Base-by-base conservation (phyloP, 441 rosid genomes). In the Lagerstroemia fauriei region DNA sequence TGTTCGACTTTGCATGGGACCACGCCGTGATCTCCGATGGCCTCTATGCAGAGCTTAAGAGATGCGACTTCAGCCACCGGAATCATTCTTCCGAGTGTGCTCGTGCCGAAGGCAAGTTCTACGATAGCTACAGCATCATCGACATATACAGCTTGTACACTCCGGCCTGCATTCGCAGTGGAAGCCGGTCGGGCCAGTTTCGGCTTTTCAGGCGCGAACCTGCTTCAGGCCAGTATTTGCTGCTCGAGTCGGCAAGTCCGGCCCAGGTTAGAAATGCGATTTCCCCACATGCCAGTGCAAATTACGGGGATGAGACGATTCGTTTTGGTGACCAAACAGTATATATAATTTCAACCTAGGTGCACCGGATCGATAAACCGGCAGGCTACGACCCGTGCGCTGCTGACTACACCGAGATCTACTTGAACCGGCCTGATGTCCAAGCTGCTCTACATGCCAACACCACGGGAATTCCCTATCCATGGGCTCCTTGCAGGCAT, bases 401-500 rank as follows among this genome's bases (percentile, higher is more conserved):
- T 0, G 85, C 90, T 0, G 83, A 86, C 50, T 90, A 93, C 86
- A 90, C 92, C 0, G 88, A 86, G 79, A 44, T n/a, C 27, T 94
- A 93, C 78, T 66, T 94, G 83, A 94, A 94, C 75, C 85, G 95
- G 44, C 90, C 89, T 24, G 96, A 92, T 47, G 96, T 94, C 82
- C 98, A 94, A 56, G 82, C 82, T 70, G 96, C 96, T 12, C 91
- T 94, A 44, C 98, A 93, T 59, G 98, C 96, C 56, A 93, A 94
- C 83, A 85, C 89, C 61, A 90, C 94, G 50, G 89, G 83, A 53
- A 83, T 92, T 73, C 76, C 94, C 2, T 91, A 92, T 83, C 89
- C 90, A 68, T 94, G 96, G 95, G 85, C 91, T 74, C 95, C 87
- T 53, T 94, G 98, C 97, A 93, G 91, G 95, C 88, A 69, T 56